Percentiles rank a stretch among this genome's conserved stretches.
phyloP scores from a whole-genome alignment of 1,139 yeast species.

The Kodamaea alishanica region DNA sequence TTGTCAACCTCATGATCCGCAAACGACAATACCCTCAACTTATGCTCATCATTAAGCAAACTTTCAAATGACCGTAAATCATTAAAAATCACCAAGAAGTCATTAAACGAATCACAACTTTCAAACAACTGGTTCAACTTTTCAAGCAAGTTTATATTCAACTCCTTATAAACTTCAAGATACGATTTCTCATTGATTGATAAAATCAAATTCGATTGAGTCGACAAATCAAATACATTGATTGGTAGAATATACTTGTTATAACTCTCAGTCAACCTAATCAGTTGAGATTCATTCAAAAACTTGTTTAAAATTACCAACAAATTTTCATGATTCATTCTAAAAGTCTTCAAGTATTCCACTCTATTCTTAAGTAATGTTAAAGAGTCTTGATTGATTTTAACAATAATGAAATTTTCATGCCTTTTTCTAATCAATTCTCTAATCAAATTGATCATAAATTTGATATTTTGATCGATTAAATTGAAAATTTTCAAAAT shows the following conservation, averaged over 20 bases:
- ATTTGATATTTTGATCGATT: slow-evolving; percentile 36
- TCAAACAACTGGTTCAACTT: slow-evolving; percentile 27
- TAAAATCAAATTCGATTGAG: slow-evolving; percentile 35
- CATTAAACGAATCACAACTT: slow-evolving; percentile 27
- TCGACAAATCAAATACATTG: slow-evolving; percentile 33
- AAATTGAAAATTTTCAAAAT: slow-evolving; percentile 19
- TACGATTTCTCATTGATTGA: slow-evolving; percentile 29
- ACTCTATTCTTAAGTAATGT: slow-evolving; percentile 45
- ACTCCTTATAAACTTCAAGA: slow-evolving; percentile 17
- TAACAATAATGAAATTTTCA: slow-evolving; percentile 67
- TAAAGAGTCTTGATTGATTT: slow-evolving; percentile 48
- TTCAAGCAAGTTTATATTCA: slow-evolving; percentile 21
- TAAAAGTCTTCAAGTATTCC: slow-evolving; percentile 41
- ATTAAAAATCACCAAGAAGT: slow-evolving; percentile 28
- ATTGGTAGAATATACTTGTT: slow-evolving; percentile 26
- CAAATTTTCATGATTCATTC: slow-evolving; percentile 55
- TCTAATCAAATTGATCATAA: slow-evolving; percentile 51
- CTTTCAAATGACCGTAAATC: slow-evolving; percentile 19
- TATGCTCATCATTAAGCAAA: slow-evolving; percentile 34
- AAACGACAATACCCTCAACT: slow-evolving; percentile 29
- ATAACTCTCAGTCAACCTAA: slow-evolving; percentile 30
- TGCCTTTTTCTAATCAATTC: slow-evolving; percentile 73
- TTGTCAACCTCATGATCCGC: slow-evolving; percentile 30
- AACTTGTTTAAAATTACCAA: slow-evolving; percentile 29
- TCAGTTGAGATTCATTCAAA: slow-evolving; percentile 14